These are phyloP conservation scores for Bipolaris oryzae DNA, from an alignment of 2,329 filamentous ascomycete species.

Conservation along the genomic window DNA sequence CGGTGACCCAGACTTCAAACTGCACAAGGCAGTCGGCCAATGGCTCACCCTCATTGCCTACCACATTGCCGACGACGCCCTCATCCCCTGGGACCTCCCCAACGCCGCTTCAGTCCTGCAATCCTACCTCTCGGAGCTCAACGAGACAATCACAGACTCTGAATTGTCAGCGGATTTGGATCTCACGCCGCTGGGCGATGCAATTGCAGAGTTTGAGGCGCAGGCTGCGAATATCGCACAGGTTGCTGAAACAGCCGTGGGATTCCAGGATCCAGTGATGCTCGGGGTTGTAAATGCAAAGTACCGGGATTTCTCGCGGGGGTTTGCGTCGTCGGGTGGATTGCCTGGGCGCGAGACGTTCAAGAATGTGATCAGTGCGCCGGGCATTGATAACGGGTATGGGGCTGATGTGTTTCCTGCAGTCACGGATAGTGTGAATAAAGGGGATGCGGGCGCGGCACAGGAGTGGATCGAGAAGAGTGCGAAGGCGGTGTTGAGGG, in stretches of 20 bases:
- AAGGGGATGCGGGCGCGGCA: background rate
- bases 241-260: conserved; percentile 1
- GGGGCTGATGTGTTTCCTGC: conserved; percentile 2
- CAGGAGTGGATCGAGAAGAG: conserved; percentile 1
- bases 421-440: conserved; percentile 1
- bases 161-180: background rate
- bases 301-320: background rate
- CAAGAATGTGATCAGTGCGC: conserved; percentile 1
- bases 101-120: conserved; percentile 1
- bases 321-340: conserved; percentile 1
- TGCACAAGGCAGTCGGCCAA: conserved; percentile 58
- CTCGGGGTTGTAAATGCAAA: conserved; percentile 1
- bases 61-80: conserved; percentile 47
- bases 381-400: conserved; percentile 3
- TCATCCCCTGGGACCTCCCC: conserved; percentile 38
- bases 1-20: conserved; percentile 58
- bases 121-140: conserved; percentile 1
- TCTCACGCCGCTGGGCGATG: conserved; percentile 1
- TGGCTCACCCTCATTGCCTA: conserved; percentile 52
- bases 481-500: background rate
- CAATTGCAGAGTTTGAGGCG: conserved; percentile 1
- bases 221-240: background rate
- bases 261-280: background rate
- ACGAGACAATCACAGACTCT: background rate
- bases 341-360: conserved; percentile 1